Base-by-base conservation (phyloP, 2,329 filamentous ascomycete genomes). In the Cytospora leucostoma region DNA sequence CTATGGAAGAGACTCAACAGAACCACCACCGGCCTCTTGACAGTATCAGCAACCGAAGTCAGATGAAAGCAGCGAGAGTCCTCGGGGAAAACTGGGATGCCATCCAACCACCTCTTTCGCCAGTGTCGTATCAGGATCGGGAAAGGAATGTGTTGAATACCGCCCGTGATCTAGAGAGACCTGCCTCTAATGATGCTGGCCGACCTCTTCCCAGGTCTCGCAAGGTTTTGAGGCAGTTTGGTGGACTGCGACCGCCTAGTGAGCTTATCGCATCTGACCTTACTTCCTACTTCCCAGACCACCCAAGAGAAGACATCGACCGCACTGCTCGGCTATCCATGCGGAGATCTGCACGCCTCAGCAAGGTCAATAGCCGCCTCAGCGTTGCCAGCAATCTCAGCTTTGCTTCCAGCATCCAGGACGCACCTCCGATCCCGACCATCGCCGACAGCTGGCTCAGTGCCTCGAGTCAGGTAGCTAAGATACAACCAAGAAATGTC, bases 191-290 rank as follows among this genome's bases (percentile, higher is more conserved):
- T 56, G 81, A 83, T n/a, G 71, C 77, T 10, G 75, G 80, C 54
- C 62, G 61, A 17, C 78, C 80, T 53, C 76, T 73, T 54, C 75
- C 70, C 64, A 75, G 74, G 68, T 73, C 76, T 63, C 78, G 78
- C 64, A 86, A 86, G 71, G 81, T 87, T 34, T 80, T 93, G 53
- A 88, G 90, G 68, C 89, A 90, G 68, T 98, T 98, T 77, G 95
- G 96, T 71, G 94, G 94, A 38, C 88, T 95, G 67, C 85, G 95
- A 70, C 95, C 95, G 19, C 95, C 95, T 1, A 98, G 94, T 78
- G 95, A 99, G 79, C 85, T 99, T 74, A 99, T 99, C 73, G 94
- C 94, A 33, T 96, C 95, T 27, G 95, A 99, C 73, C 81, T 99
- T 65, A 95, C 92, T 1, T 96, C 93, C 0, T 99, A 98, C 80